Conservation (phyloP, 2,329 filamentous ascomycete species). For the Colletotrichum tanaceti region DNA sequence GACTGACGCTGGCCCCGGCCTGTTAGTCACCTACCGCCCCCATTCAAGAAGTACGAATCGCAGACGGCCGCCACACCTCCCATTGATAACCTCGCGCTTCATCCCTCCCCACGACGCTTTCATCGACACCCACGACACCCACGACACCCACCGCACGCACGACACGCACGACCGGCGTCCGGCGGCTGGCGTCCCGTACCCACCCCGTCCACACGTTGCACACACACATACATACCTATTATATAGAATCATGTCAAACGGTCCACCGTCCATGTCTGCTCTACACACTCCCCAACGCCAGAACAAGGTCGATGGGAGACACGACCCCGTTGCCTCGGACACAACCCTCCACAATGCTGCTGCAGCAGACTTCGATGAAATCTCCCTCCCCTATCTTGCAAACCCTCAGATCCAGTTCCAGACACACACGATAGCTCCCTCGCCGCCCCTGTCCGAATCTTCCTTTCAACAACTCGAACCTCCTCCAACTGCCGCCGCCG, state of each 20-base stretch:
- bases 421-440: constrained; percentile 55
- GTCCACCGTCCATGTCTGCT: constrained; percentile 38
- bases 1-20: constrained; percentile 26
- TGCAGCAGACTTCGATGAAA: constrained; percentile 36
- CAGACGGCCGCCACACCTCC: constrained; percentile 39
- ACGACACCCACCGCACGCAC: neutral
- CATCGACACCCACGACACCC: constrained; percentile 32
- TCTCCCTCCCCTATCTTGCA: constrained; percentile 39
- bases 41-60: constrained; percentile 29
- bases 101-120: constrained; percentile 36
- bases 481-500: constrained; percentile 5
- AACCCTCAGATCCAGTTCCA: constrained; percentile 50
- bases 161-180: constrained; percentile 35
- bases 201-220: constrained; percentile 37
- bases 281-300: constrained; percentile 26
- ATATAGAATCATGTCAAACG: constrained; percentile 41
- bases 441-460: constrained; percentile 47
- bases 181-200: constrained; percentile 16
- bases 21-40: constrained; percentile 18
- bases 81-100: constrained; percentile 45
- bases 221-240: too few relatives aligned
- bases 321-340: constrained; percentile 38
- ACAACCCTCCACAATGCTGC: constrained; percentile 38
- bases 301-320: constrained; percentile 37
- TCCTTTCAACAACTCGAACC: constrained; percentile 38